These are phyloP conservation scores for Suhomyces prunicola DNA, from an alignment of 805 yeast species.

Conservation along the genomic window DNA sequence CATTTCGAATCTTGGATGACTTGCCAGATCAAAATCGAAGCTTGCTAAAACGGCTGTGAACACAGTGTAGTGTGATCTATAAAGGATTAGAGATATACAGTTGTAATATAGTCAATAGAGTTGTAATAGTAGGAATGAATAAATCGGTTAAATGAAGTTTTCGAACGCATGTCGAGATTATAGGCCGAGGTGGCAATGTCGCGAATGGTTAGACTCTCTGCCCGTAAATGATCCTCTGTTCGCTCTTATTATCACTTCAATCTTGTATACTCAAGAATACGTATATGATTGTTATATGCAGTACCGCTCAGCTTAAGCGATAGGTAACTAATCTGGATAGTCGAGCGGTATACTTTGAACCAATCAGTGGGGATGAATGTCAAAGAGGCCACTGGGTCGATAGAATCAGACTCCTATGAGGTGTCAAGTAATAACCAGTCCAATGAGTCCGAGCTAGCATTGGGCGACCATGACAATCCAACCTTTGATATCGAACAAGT, in stretches of 20 bases:
- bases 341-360: not conserved
- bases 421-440: not conserved
- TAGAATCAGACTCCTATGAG: not conserved
- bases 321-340: not conserved
- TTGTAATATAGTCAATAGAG: not conserved
- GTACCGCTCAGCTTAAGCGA: not conserved
- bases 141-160: not conserved
- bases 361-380: conserved; percentile 2
- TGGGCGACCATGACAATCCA: conserved; percentile 15
- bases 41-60: not conserved
- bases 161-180: not conserved
- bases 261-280: not conserved
- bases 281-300: not conserved
- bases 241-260: not conserved
- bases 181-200: not conserved
- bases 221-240: not conserved
- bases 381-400: not conserved
- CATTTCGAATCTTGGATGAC: conserved; percentile 3
- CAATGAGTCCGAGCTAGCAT: not conserved
- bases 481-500: conserved; percentile 34
- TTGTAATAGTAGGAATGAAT: not conserved
- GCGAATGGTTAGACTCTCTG: not conserved
- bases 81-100: not conserved
- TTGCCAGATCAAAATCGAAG: not conserved
- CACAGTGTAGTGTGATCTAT: not conserved